phyloP scores from a whole-genome alignment of 345 rosid species.

The Citrus trifoliata region DNA sequence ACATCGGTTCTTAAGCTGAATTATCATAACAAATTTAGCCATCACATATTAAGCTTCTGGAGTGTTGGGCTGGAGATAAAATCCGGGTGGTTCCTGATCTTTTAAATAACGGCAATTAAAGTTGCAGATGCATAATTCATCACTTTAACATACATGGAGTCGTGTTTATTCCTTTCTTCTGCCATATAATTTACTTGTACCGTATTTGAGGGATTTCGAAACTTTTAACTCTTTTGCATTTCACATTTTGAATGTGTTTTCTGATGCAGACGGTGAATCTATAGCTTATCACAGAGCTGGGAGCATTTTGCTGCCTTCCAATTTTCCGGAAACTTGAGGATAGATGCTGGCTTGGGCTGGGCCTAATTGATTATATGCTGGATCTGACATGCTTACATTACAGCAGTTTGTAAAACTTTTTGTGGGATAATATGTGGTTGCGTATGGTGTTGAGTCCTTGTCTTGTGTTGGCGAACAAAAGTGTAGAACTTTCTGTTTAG shows the following conservation, averaged over 20 bases:
- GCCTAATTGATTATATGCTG: background rate
- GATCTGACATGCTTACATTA: background rate
- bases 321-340: background rate
- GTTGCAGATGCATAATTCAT: too few relatives aligned
- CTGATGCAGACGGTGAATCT: constrained; percentile 1
- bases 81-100: too few relatives aligned
- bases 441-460: background rate
- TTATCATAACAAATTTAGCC: background rate
- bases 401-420: background rate
- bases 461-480: background rate
- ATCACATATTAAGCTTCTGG: background rate
- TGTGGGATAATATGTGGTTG: background rate
- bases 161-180: background rate
- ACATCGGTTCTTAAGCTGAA: background rate
- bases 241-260: background rate
- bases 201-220: background rate
- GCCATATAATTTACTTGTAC: background rate
- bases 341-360: background rate
- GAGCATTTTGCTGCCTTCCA: background rate
- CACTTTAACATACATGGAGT: too few relatives aligned
- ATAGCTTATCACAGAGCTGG: background rate
- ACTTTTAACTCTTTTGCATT: background rate
- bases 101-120: too few relatives aligned
- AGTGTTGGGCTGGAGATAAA: background rate
- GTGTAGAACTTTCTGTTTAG: background rate